Percentiles rank a stretch among this genome's conserved stretches.
Conservation (phyloP, 2,329 filamentous ascomycete genomes). For the Aureobasidium namibiae region DNA sequence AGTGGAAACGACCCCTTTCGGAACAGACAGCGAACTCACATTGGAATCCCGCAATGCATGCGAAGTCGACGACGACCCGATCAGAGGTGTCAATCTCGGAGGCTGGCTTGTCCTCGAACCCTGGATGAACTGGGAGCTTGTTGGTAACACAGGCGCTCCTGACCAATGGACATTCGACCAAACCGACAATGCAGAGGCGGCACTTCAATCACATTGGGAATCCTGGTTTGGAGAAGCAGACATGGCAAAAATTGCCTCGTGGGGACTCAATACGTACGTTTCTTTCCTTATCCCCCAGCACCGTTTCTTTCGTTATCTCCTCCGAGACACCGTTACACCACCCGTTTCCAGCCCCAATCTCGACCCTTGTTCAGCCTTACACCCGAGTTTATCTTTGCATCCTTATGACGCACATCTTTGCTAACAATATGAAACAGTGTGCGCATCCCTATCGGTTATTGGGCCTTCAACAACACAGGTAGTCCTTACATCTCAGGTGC, state of each 20-base stretch:
- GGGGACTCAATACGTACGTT: slow-evolving; percentile 25
- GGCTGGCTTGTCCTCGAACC: slow-evolving; percentile 43
- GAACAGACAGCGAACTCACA: neutral
- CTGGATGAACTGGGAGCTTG: slow-evolving; percentile 22
- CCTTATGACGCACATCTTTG: neutral
- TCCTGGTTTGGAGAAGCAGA: slow-evolving; percentile 34
- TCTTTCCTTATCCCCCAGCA: neutral
- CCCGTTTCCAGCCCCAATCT: neutral
- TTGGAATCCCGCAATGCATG: slow-evolving; percentile 11
- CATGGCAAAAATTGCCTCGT: slow-evolving; percentile 32
- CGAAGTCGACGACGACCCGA: slow-evolving; percentile 35
- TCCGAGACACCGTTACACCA: neutral
- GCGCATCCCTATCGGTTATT: slow-evolving; percentile 51
- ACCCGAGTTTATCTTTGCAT: neutral
- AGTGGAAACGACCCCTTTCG: neutral
- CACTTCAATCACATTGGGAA: slow-evolving; percentile 29
- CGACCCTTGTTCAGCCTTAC: neutral
- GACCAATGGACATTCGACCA: slow-evolving; percentile 34
- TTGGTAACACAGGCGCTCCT: slow-evolving; percentile 20
- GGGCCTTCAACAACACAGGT: slow-evolving; percentile 47
- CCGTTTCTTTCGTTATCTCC: neutral
- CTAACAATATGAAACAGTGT: slow-evolving; percentile 25
- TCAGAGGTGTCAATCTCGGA: slow-evolving; percentile 43
- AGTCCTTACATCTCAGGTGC: slow-evolving; percentile 46
- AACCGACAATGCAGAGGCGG: slow-evolving; percentile 20